phyloP scores from a whole-genome alignment of 805 yeast species.

The Metschnikowia shivogae region DNA sequence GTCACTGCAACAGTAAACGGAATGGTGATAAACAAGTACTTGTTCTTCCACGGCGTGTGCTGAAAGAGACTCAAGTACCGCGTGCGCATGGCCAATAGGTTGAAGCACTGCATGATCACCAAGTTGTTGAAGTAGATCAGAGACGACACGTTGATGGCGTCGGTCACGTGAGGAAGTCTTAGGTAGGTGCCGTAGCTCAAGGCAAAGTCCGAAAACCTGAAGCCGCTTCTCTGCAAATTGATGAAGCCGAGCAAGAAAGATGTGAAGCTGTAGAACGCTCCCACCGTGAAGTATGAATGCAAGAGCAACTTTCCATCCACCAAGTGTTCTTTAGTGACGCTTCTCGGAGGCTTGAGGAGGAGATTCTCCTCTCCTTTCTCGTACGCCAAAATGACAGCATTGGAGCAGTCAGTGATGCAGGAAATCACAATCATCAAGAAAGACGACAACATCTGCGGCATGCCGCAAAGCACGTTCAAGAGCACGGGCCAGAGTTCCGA shows the following conservation, averaged over 20 bases:
- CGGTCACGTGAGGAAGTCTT: constrained; percentile 19
- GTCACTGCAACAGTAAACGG: constrained; percentile 36
- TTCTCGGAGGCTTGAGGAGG: constrained; percentile 40
- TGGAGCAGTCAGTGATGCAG: constrained; percentile 45
- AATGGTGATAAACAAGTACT: constrained; percentile 30
- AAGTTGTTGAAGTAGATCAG: constrained; percentile 45
- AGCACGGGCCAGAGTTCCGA: constrained; percentile 51
- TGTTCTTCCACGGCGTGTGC: constrained; percentile 35
- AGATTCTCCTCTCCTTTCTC: constrained; percentile 43
- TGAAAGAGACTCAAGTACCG: constrained; percentile 41
- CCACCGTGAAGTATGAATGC: constrained; percentile 43
- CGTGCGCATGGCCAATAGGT: constrained; percentile 41
- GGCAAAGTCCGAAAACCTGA: constrained; percentile 30
- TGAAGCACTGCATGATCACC: constrained; percentile 47
- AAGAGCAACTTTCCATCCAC: constrained; percentile 36
- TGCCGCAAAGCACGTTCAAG: constrained; percentile 44
- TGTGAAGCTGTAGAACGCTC: constrained; percentile 38
- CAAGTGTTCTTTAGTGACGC: constrained; percentile 37
- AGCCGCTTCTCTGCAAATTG: constrained; percentile 33
- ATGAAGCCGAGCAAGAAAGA: constrained; percentile 40
- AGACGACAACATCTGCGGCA: constrained; percentile 47
- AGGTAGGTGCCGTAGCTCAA: constrained; percentile 34
- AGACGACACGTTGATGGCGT: constrained; percentile 31
- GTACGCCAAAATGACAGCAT: constrained; percentile 42
- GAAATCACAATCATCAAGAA: constrained; percentile 50